Base-by-base conservation (phyloP, 139 green algal species). In the Micractinium conductrix region DNA sequence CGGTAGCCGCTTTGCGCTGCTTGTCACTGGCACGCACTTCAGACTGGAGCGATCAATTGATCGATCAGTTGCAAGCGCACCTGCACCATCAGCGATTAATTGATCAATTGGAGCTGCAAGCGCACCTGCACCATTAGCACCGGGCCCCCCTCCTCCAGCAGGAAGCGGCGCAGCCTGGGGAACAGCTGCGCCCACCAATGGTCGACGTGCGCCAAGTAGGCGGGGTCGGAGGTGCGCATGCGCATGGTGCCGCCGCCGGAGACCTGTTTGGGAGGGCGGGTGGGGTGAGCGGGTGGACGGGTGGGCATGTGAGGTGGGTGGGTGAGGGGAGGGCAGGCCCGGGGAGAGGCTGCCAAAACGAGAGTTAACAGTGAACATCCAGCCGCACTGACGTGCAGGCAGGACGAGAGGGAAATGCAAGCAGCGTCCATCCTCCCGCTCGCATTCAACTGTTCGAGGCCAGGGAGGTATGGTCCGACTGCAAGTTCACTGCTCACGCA, bases 41-140 rank as follows among this genome's bases (percentile, higher is more conserved):
- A n/a, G n/a, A n/a, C n/a, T n/a, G n/a, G n/a, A n/a, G n/a, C n/a
- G n/a, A n/a, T n/a, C n/a, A n/a, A n/a, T n/a, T n/a, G n/a, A n/a
- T n/a, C n/a, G n/a, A n/a, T n/a, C n/a, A n/a, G n/a, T n/a, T n/a
- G n/a, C n/a, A n/a, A n/a, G n/a, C n/a, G n/a, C n/a, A 14, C 48
- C 55, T 33, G 12, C 55, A 65, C 17, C 55, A 65, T n/a, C n/a
- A n/a, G n/a, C n/a, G n/a, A n/a, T n/a, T n/a, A n/a, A n/a, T n/a
- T n/a, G n/a, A n/a, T n/a, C n/a, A n/a, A n/a, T n/a, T n/a, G n/a
- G n/a, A n/a, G n/a, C n/a, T n/a, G n/a, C n/a, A n/a, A 42, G 17
- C 44, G 19, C 30, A 43, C 89, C 89, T 92, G 90, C 2, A 93
- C 91, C 92, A 94, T 93, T 37, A 92, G 35, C 35, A 95, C 86